Evolutionary conservation across 805 yeast genomes (phyloP).

Genomic region (Monosporozyma siamensis): DNA sequence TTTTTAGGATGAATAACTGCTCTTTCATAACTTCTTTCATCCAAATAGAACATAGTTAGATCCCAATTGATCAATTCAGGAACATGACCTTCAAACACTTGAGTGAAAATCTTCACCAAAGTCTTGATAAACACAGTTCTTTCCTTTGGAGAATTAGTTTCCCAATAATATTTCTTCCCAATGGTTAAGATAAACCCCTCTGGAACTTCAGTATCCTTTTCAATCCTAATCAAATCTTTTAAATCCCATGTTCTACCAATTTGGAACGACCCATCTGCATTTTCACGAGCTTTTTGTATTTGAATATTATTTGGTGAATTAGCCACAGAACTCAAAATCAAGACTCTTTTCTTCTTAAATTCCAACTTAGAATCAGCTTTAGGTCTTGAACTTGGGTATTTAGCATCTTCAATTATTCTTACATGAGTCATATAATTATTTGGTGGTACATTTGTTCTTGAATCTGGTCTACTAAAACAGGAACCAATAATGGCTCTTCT

Average conservation of each 20-base stretch:
- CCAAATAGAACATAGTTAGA: slow-evolving; percentile 32
- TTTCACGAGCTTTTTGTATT: slow-evolving; percentile 79
- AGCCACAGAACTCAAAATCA: slow-evolving; percentile 40
- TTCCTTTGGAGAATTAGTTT: slow-evolving; percentile 47
- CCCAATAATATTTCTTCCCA: slow-evolving; percentile 83
- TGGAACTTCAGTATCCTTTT: slow-evolving; percentile 42
- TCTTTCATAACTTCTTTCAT: slow-evolving; percentile 31
- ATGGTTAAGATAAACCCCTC: slow-evolving; percentile 52
- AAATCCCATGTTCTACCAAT: slow-evolving; percentile 91
- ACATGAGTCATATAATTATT: slow-evolving; percentile 71
- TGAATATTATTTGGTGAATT: slow-evolving; percentile 59
- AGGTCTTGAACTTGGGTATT: slow-evolving; percentile 60
- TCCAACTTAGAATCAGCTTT: slow-evolving; percentile 41
- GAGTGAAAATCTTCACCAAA: slow-evolving; percentile 43
- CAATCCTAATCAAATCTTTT: slow-evolving; percentile 53
- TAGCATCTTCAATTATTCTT: slow-evolving; percentile 62
- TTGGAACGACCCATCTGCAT: slow-evolving; percentile 64
- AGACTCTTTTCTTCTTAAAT: slow-evolving; percentile 52
- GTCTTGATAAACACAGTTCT: slow-evolving; percentile 49
- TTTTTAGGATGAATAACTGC: slow-evolving; percentile 20
- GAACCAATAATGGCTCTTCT: slow-evolving; percentile 38
- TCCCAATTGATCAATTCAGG: slow-evolving; percentile 51
- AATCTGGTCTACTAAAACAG: slow-evolving; percentile 41
- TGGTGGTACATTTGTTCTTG: slow-evolving; percentile 33
- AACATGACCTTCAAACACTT: slow-evolving; percentile 45